Conservation (phyloP, 2,329 filamentous ascomycete species). For the Emydomyces testavorans region DNA sequence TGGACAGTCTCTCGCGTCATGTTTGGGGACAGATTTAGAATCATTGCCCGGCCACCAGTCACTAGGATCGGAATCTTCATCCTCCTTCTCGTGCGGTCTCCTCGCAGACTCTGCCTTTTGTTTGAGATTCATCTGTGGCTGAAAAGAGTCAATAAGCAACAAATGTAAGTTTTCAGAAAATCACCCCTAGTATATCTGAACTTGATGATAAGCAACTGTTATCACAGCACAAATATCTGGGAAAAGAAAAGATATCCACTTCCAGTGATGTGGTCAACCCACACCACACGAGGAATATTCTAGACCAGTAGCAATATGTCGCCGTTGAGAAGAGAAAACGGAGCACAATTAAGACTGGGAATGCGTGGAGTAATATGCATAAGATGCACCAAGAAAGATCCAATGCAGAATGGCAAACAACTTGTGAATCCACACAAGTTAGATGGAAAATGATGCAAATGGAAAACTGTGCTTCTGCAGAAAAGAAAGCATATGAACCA, state of each 20-base stretch:
- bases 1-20: slow-evolving; percentile 26
- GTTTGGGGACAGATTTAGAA: slow-evolving; percentile 29
- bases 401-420: slow-evolving; percentile 13
- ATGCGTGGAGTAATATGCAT: slow-evolving; percentile 3
- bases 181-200: background rate
- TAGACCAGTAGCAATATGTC: slow-evolving; percentile 1
- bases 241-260: slow-evolving; percentile 7
- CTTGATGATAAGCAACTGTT: slow-evolving; percentile 1
- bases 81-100: slow-evolving; percentile 24
- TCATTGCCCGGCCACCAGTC: slow-evolving; percentile 25
- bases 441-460: slow-evolving; percentile 5
- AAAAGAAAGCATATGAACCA: slow-evolving; percentile 6
- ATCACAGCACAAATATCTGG: background rate
- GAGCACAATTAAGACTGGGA: slow-evolving; percentile 5
- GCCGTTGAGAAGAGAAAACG: slow-evolving; percentile 3
- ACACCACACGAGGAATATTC: slow-evolving; percentile 7
- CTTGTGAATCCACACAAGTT: slow-evolving; percentile 14
- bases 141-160: slow-evolving; percentile 6
- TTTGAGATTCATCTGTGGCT: slow-evolving; percentile 27
- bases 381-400: background rate
- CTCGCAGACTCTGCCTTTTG: slow-evolving; percentile 32
- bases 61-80: slow-evolving; percentile 28
- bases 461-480: background rate
- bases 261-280: slow-evolving; percentile 11
- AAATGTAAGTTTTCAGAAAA: background rate